Evolutionary conservation across 1,284 basidiomycete species (phyloP).

Genomic region (Schizopora paradoxa): DNA sequence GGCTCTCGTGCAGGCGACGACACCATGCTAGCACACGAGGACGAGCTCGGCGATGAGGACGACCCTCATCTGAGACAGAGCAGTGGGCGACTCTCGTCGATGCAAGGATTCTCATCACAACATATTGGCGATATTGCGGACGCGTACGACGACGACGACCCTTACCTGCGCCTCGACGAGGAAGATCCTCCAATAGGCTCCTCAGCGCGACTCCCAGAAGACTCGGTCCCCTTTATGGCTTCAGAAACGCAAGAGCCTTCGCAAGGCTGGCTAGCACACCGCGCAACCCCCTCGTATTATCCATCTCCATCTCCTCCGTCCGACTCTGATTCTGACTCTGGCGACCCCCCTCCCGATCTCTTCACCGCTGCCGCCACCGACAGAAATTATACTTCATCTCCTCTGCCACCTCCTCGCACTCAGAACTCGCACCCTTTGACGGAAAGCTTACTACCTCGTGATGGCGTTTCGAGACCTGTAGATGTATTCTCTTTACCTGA

Average conservation of each 20-base stretch:
- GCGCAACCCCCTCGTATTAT: conserved; percentile 43
- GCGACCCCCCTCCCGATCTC: conserved; percentile 33
- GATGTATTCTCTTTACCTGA: conserved; percentile 72
- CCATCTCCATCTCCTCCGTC: conserved; percentile 43
- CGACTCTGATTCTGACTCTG: conserved; percentile 43
- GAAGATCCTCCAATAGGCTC: conserved; percentile 34
- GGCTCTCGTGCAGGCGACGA: conserved; percentile 49
- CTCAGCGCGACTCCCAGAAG: conserved; percentile 37
- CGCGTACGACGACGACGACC: conserved; percentile 58
- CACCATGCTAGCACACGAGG: conserved; percentile 26
- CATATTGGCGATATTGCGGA: conserved; percentile 23
- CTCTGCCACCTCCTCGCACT: conserved; percentile 28
- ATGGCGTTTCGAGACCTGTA: conserved; percentile 53
- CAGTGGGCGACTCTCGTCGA: conserved; percentile 28
- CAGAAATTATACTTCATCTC: conserved; percentile 16
- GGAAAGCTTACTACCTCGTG: conserved; percentile 66
- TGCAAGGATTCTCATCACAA: too few species aligned
- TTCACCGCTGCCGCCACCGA: conserved; percentile 25
- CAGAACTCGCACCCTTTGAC: conserved; percentile 47
- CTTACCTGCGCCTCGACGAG: conserved; percentile 67
- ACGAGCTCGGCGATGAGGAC: conserved; percentile 63
- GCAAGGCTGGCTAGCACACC: conserved; percentile 69
- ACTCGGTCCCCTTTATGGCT: conserved; percentile 48
- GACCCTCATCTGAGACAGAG: conserved; percentile 63
- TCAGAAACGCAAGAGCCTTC: conserved; percentile 34